phyloP scores from a whole-genome alignment of 148 eudicot species.

The Vaccinium corymbosum region DNA sequence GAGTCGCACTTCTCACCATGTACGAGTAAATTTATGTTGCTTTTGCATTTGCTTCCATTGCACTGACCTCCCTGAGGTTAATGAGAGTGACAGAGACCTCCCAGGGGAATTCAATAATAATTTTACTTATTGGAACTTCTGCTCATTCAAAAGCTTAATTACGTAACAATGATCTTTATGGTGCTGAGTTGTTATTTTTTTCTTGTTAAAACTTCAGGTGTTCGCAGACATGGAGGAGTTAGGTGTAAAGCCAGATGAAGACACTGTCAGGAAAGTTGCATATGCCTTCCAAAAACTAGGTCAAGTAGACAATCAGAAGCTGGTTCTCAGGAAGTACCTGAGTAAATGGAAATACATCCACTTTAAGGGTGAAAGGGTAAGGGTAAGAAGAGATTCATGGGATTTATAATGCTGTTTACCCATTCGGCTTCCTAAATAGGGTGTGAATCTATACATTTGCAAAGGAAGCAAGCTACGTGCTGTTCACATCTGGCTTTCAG shows the following conservation, averaged over 20 bases:
- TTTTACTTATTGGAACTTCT: not conserved
- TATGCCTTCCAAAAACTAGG: slow-evolving; percentile 59
- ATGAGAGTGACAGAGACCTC: not conserved
- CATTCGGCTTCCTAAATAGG: not conserved
- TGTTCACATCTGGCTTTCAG: not conserved
- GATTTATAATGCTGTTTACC: slow-evolving; percentile 13
- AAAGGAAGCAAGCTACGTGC: not conserved
- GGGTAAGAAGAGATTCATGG: slow-evolving; percentile 36
- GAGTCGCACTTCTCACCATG: not conserved
- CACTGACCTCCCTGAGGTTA: not conserved
- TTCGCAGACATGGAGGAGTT: slow-evolving; percentile 97
- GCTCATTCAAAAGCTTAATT: not conserved
- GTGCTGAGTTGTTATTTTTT: slow-evolving; percentile 8
- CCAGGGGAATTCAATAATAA: not conserved
- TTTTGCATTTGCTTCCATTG: not conserved
- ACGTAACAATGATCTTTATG: not conserved
- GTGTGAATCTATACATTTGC: not conserved
- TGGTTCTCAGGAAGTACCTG: slow-evolving; percentile 48
- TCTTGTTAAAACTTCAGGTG: slow-evolving; percentile 40
- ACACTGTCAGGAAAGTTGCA: slow-evolving; percentile 70
- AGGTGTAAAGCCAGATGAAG: slow-evolving; percentile 86
- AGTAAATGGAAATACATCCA: slow-evolving; percentile 79
- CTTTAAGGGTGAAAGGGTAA: slow-evolving; percentile 70
- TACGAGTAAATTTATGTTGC: not conserved
- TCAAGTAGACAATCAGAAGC: slow-evolving; percentile 54